Conservation (phyloP, 2,329 filamentous ascomycete genomes). For the Fusarium annulatum region DNA sequence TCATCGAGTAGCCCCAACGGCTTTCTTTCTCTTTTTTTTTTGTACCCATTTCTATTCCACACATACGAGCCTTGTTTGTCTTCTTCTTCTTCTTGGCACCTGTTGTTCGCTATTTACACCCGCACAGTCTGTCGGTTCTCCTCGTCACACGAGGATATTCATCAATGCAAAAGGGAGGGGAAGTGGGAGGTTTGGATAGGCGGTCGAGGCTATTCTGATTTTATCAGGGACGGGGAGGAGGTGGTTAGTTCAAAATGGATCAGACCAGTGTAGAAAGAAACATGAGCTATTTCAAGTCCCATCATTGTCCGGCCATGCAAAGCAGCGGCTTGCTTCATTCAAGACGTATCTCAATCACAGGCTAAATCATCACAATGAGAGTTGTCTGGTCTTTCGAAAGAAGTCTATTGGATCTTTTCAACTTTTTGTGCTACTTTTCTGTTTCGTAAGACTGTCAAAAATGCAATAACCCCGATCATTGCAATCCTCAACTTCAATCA, state of each 20-base stretch:
- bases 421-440: slow-evolving; percentile 16
- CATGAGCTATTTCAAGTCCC: slow-evolving; percentile 13
- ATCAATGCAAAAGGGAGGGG: neutral
- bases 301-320: neutral
- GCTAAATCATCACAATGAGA: neutral
- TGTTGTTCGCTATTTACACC: slow-evolving; percentile 10
- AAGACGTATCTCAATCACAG: neutral
- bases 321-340: neutral
- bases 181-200: slow-evolving; percentile 28
- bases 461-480: neutral
- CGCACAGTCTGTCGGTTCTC: slow-evolving; percentile 8
- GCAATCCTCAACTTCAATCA: neutral
- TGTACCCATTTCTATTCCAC: slow-evolving; percentile 24
- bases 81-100: neutral
- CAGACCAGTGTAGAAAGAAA: slow-evolving; percentile 32
- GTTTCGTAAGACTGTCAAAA: neutral
- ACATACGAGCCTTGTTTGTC: slow-evolving; percentile 15
- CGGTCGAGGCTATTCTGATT: slow-evolving; percentile 8
- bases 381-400: neutral
- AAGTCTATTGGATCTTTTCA: neutral
- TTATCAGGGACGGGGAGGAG: slow-evolving; percentile 2
- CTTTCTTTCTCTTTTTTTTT: slow-evolving; percentile 14
- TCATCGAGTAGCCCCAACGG: slow-evolving; percentile 21
- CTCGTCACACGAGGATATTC: neutral
- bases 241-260: slow-evolving; percentile 5